A percentile compares a stretch with the other conserved stretches of the same genome.
phyloP scores from a whole-genome alignment of 371 early-diverging fungal genomes.

The Coemansia sp. region DNA sequence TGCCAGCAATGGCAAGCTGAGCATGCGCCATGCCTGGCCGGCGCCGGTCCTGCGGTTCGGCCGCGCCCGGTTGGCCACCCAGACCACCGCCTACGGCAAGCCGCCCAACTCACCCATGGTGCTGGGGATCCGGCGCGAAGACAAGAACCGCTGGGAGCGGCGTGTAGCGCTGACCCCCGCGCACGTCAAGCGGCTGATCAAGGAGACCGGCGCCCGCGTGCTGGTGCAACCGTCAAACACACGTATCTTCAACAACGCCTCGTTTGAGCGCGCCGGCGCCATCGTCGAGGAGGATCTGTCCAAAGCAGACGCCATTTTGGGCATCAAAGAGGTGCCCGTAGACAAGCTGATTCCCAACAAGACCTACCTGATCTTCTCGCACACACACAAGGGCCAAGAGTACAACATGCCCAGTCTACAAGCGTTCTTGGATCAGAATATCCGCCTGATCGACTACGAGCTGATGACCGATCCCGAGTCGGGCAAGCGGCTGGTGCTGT shows the following conservation, averaged over 20 bases:
- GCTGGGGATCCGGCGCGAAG: constrained; percentile 90
- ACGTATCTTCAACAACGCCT: constrained; percentile 82
- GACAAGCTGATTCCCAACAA: constrained; percentile 77
- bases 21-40: background rate
- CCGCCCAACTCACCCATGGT: constrained; percentile 15
- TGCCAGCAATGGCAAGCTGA: constrained; percentile 5
- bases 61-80: no score
- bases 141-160: constrained; percentile 96
- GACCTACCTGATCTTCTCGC: constrained; percentile 94
- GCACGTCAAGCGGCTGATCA: constrained; percentile 72
- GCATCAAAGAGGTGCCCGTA: constrained; percentile 96
- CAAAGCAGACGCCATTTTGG: constrained; percentile 87
- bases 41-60: no score
- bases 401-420: constrained; percentile 94
- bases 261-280: constrained; percentile 86
- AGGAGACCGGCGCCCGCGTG: constrained; percentile 78
- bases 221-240: constrained; percentile 91
- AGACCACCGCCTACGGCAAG: no score
- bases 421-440: constrained; percentile 82
- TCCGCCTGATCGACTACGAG: constrained; percentile 95
- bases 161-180: constrained; percentile 82
- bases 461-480: constrained; percentile 77
- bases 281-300: constrained; percentile 83
- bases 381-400: constrained; percentile 94
- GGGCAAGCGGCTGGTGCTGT: constrained; percentile 82